Evolutionary conservation across 129 eudicot genomes (phyloP).

Genomic region (Heracleum sosnowskyi): DNA sequence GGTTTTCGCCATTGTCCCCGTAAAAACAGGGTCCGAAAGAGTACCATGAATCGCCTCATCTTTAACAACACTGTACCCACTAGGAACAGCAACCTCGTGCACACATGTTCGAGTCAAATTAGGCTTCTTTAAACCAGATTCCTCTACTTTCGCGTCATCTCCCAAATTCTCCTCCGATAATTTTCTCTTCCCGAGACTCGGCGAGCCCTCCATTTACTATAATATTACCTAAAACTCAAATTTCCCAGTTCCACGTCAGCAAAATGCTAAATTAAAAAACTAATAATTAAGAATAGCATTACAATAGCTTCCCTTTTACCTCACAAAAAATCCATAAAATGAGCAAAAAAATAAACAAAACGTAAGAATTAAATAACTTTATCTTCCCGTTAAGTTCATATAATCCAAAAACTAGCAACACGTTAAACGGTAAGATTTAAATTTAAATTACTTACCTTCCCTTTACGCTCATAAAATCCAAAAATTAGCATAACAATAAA

Average conservation of each 20-base stretch:
- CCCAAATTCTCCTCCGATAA: constrained; percentile 29
- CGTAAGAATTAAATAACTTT: not conserved
- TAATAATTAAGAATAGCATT: not conserved
- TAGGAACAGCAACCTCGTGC: constrained; percentile 95
- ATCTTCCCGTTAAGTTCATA: not conserved
- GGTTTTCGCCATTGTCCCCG: constrained; percentile 67
- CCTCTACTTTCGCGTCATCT: constrained; percentile 12
- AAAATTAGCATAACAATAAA: not conserved
- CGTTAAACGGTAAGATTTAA: not conserved
- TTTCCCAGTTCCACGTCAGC: not conserved
- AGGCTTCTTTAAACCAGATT: constrained; percentile 37
- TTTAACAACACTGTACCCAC: constrained; percentile 41
- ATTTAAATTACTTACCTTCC: not conserved
- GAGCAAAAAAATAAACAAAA: too few species aligned
- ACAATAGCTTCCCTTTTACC: not conserved
- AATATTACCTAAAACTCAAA: not conserved
- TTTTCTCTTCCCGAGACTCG: constrained; percentile 52
- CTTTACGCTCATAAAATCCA: not conserved
- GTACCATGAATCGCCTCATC: constrained; percentile 77
- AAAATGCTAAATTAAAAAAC: not conserved
- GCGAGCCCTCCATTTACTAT: constrained; percentile 39
- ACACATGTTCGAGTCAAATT: constrained; percentile 70
- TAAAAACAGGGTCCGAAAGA: constrained; percentile 57
- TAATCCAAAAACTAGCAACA: not conserved
- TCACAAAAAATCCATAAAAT: not conserved